Conservation (phyloP, 352 stramenopile genomes). For the Globisporangium nodosum region DNA sequence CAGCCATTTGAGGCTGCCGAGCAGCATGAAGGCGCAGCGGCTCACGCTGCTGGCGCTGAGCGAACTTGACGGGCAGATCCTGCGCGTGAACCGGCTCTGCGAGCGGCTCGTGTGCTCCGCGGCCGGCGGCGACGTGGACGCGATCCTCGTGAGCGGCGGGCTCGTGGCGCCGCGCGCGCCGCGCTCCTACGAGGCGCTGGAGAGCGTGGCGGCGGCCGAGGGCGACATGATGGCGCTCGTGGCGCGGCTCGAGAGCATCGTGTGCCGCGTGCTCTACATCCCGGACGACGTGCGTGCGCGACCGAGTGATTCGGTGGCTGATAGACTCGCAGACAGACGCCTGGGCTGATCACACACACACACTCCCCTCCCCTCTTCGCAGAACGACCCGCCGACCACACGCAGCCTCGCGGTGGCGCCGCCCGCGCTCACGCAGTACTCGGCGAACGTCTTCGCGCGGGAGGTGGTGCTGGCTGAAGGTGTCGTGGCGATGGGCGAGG, state of each 20-base stretch:
- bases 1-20: no score
- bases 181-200: constrained; percentile 45
- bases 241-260: constrained; percentile 82
- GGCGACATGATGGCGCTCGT: constrained; percentile 88
- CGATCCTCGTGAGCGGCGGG: constrained; percentile 70
- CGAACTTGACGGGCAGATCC: constrained; percentile 56
- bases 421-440: constrained; percentile 79
- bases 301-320: background rate
- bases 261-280: constrained; percentile 82
- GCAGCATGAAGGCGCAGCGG: background rate
- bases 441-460: constrained; percentile 58
- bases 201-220: constrained; percentile 66
- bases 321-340: background rate
- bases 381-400: constrained; percentile 80
- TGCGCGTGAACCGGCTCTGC: constrained; percentile 71
- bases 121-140: constrained; percentile 56
- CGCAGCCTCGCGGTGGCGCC: constrained; percentile 36
- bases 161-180: constrained; percentile 42
- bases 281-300: constrained; percentile 42
- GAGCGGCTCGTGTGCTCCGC: constrained; percentile 66
- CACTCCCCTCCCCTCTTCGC: background rate
- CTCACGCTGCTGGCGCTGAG: constrained; percentile 78
- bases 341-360: background rate
- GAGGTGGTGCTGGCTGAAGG: constrained; percentile 30
- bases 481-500: constrained; percentile 35